A percentile compares a stretch with the other conserved stretches of the same genome.
phyloP scores from a whole-genome alignment of 371 early-diverging fungal species.

The Actinomortierella wolfii region DNA sequence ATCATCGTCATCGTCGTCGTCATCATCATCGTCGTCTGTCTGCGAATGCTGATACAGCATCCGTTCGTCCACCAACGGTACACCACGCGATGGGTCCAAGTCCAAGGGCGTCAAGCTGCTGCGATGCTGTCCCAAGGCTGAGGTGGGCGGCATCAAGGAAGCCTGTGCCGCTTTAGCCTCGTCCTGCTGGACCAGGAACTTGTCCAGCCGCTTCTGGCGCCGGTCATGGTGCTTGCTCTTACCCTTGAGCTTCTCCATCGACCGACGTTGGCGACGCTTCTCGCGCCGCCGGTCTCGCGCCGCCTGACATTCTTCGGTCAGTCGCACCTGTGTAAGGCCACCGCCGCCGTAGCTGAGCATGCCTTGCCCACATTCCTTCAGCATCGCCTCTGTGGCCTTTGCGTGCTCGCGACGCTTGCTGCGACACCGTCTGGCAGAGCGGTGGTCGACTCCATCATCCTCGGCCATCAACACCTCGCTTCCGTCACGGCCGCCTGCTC shows the following conservation, averaged over 20 bases:
- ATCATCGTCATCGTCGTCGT: background rate
- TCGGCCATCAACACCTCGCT: background rate
- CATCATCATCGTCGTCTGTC: background rate
- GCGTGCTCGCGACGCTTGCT: conserved; percentile 2
- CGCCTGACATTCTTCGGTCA: conserved; percentile 11
- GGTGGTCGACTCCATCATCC: background rate
- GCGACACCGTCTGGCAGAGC: background rate
- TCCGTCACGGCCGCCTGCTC: no score
- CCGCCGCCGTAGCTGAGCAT: conserved; percentile 31
- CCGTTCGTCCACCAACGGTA: background rate
- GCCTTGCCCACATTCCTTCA: conserved; percentile 22
- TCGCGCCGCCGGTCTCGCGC: conserved; percentile 7
- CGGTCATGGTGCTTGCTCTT: conserved; percentile 13
- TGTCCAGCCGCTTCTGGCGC: conserved; percentile 4
- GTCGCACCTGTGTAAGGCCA: conserved; percentile 24
- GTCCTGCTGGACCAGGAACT: no score
- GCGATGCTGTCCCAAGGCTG: no score
- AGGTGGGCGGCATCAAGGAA: no score
- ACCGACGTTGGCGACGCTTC: no score
- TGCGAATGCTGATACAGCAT: no score
- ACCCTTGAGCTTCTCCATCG: background rate
- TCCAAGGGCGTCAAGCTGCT: no score
- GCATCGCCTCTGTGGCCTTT: background rate
- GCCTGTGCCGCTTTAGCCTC: no score
- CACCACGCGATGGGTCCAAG: no score